Conservation (phyloP, 345 rosid genomes). For the Lenwebbia sp. region DNA sequence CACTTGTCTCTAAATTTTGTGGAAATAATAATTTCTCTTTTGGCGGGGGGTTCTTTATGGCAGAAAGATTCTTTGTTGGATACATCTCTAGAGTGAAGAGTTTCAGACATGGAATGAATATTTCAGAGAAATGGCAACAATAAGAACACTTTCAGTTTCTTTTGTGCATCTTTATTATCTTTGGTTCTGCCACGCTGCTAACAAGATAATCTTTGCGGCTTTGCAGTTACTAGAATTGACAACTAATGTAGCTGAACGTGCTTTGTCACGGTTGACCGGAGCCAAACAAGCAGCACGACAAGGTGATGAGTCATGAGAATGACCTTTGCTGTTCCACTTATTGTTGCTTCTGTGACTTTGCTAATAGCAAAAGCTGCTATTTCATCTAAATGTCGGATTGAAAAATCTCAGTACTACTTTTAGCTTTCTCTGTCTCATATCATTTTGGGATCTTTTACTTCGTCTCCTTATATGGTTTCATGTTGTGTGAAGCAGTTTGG, state of each 20-base stretch:
- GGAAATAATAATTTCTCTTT: neutral
- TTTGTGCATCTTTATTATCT: neutral
- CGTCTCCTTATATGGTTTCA: neutral
- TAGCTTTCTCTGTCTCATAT: neutral
- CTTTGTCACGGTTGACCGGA: conserved; percentile 57
- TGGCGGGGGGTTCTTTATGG: neutral
- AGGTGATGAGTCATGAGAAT: conserved; percentile 19
- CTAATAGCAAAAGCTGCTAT: neutral
- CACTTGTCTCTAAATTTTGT: neutral
- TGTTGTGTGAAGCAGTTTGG: neutral
- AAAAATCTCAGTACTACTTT: neutral
- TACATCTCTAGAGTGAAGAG: neutral
- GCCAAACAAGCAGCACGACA: conserved; percentile 63
- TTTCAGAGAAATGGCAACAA: neutral
- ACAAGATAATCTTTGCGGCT: neutral
- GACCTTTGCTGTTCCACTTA: neutral
- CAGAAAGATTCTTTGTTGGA: neutral
- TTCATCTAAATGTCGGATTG: neutral
- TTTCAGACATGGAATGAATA: neutral
- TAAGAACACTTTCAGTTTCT: neutral
- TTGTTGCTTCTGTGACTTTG: neutral
- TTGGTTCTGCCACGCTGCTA: neutral
- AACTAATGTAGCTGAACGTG: conserved; percentile 48
- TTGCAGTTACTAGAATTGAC: conserved; percentile 65
- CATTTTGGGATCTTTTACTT: neutral